A percentile compares a stretch with the other conserved stretches of the same genome.
Conservation (phyloP, 2,329 filamentous ascomycete genomes). For the Aspergillus novofumigatus region DNA sequence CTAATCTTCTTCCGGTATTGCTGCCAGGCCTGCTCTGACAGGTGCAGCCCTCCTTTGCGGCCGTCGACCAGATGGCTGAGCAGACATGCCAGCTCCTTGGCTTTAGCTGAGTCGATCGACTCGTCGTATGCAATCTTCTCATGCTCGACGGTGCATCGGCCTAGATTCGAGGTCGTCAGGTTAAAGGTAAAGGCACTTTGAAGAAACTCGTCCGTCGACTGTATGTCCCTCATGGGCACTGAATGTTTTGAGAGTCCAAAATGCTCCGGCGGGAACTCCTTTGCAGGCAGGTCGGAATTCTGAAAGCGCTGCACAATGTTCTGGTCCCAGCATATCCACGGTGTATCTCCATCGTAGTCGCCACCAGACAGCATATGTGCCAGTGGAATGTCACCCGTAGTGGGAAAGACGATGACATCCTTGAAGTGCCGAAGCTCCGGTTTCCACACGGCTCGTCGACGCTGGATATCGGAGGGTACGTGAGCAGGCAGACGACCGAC, state of each 20-base stretch:
- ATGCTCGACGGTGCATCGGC: conserved; percentile 48
- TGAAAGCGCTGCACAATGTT: conserved; percentile 48
- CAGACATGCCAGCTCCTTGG: conserved; percentile 38
- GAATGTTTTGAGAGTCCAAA: conserved; percentile 49
- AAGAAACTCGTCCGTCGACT: conserved; percentile 39
- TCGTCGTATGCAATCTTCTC: conserved; percentile 53
- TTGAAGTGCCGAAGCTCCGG: conserved; percentile 50
- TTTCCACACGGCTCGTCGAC: conserved; percentile 46
- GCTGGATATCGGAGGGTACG: conserved; percentile 58
- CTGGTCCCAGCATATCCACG: conserved; percentile 59
- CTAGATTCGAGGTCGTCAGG: conserved; percentile 45
- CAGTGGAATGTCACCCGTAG: conserved; percentile 48
- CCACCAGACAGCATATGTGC: conserved; percentile 60
- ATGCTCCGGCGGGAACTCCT: conserved; percentile 32
- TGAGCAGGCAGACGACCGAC: conserved; percentile 56
- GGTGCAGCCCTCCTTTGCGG: conserved; percentile 41
- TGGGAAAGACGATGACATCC: conserved; percentile 57
- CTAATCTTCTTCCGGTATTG: conserved; percentile 32
- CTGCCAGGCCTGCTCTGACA: conserved; percentile 38
- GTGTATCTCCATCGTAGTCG: conserved; percentile 61
- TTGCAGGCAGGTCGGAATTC: conserved; percentile 47
- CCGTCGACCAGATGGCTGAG: conserved; percentile 46
- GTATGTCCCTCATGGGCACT: conserved; percentile 39
- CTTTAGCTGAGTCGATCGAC: conserved; percentile 29
- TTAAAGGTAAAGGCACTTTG: conserved; percentile 47